These are phyloP conservation scores for Yamadazyma triangularis DNA, from an alignment of 1,139 yeast genomes.

Conservation along the genomic window DNA sequence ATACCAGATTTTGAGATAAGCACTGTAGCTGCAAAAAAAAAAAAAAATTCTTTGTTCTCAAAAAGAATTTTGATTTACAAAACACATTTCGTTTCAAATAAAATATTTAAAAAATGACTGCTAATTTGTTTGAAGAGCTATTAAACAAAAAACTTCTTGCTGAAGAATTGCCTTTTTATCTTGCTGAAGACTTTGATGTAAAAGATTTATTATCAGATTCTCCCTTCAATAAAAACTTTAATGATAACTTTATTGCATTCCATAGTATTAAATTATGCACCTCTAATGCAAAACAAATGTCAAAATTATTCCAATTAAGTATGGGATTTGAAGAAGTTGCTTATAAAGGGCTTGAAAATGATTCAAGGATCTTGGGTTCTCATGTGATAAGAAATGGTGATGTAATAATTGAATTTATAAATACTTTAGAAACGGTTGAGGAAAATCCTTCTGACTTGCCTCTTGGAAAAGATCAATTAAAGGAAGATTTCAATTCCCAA, in stretches of 20 bases:
- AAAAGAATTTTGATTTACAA: too few relatives aligned
- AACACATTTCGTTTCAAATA: too few relatives aligned
- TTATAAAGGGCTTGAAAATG: constrained; percentile 63
- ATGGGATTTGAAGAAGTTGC: constrained; percentile 68
- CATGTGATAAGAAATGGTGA: constrained; percentile 60
- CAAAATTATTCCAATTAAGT: constrained; percentile 47
- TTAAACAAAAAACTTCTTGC: neutral
- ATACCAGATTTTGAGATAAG: too few relatives aligned
- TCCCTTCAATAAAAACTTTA: constrained; percentile 15
- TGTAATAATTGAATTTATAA: constrained; percentile 48
- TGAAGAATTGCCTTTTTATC: constrained; percentile 21
- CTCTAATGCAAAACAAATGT: constrained; percentile 64
- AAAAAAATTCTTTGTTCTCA: too few relatives aligned
- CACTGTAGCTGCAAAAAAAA: too few relatives aligned
- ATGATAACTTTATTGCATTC: constrained; percentile 31
- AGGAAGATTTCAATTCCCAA: neutral
- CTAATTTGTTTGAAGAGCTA: neutral
- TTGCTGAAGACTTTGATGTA: constrained; percentile 10
- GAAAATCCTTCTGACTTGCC: neutral
- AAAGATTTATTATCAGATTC: constrained; percentile 23
- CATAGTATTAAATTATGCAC: constrained; percentile 28
- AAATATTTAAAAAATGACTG: too few relatives aligned
- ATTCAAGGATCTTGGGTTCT: constrained; percentile 49
- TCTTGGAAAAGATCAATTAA: neutral
- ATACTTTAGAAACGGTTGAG: constrained; percentile 16